phyloP scores from a whole-genome alignment of 345 rosid species.

The Geranium rotundifolium region DNA sequence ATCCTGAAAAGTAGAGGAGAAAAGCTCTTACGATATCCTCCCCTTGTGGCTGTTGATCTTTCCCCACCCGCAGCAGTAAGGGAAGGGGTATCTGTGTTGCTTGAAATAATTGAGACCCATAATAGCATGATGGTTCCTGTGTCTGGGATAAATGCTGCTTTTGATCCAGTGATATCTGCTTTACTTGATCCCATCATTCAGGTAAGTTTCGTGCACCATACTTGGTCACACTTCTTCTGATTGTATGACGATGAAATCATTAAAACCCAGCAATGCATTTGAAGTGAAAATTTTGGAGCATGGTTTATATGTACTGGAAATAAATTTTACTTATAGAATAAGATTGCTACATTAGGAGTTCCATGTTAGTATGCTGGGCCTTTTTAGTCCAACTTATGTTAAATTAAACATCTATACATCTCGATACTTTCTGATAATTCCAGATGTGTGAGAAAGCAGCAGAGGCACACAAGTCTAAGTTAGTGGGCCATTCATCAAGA shows the following conservation, averaged over 20 bases:
- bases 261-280: no score
- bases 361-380: no score
- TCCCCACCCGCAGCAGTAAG: conserved; percentile 91
- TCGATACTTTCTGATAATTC: conserved; percentile 5
- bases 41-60: conserved; percentile 85
- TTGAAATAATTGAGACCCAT: conserved; percentile 76
- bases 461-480: conserved; percentile 82
- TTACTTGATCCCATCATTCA: conserved; percentile 88
- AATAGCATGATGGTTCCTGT: conserved; percentile 79
- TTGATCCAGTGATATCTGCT: conserved; percentile 77
- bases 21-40: conserved; percentile 90
- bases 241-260: no score
- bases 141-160: conserved; percentile 48
- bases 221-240: not conserved
- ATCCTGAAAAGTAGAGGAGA: conserved; percentile 85
- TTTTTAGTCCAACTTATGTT: not conserved
- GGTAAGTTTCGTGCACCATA: conserved; percentile 27
- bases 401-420: not conserved
- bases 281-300: no score
- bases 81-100: conserved; percentile 84
- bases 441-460: conserved; percentile 99
- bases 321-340: not conserved
- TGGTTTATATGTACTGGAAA: no score
- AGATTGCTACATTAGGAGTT: not conserved
- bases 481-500: conserved; percentile 46